Evolutionary conservation across 139 green algal species (phyloP), one percentile per base, ranked within the genome.

Genomic region (Chlorella sp.): DNA sequence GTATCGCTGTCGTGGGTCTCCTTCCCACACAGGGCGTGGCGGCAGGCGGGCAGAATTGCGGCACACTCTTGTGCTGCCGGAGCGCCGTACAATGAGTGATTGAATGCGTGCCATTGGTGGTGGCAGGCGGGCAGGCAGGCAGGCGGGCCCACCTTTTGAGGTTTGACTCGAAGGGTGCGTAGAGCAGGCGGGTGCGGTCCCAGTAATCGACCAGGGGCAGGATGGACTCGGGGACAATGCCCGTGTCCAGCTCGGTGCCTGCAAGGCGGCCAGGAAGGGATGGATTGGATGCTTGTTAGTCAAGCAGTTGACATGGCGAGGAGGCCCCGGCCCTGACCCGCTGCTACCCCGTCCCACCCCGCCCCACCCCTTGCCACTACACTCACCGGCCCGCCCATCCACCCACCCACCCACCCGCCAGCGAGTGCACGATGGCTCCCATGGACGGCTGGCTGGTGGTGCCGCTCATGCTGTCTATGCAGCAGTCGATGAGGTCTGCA

Each of bases 101-200:
- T n/a, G n/a, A n/a, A n/a, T n/a, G n/a, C n/a, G n/a, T n/a, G n/a
- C n/a, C n/a, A n/a, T n/a, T n/a, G n/a, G n/a, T n/a, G n/a, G 48
- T 57, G 48, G 48, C 48, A 2, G 66, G 69, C 4, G 69, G 26
- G 69, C 69, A 37, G 26, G 69, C 69, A 77, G 28, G 69, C 60
- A 68, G 60, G 60, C 60, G 18, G 22, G 69, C 79, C 9, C 48
- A 68, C 79, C 93, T 95, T 28, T 94, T 88, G 87, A 97, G 92
- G 92, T 95, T 96, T 71, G 90, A 96, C 94, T 99, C 97, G 85
- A 98, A 99, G 24, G 95, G 97, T n/a, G 93, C 88, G 91, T 99
- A 99, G 80, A 99, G 89, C 73, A 93, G 94, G 57, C 97, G 95
- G 14, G 95, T 96, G 75, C 94, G 81, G 92, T 98, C 96, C 96